Conservation (phyloP, 345 rosid genomes). For the Gossypium mustelinum region DNA sequence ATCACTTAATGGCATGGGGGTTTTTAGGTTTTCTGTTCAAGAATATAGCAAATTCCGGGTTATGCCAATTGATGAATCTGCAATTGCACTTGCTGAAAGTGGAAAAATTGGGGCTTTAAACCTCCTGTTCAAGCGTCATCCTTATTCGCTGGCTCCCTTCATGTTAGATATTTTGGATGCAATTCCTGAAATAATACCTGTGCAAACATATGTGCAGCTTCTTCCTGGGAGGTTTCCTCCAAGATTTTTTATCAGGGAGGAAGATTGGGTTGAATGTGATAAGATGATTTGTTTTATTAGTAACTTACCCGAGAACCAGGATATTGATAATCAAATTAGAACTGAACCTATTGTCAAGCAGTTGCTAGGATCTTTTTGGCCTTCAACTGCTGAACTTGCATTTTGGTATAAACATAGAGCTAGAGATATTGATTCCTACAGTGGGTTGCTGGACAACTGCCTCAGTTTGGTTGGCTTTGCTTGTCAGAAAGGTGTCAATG, state of each 20-base stretch:
- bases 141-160: conserved; percentile 67
- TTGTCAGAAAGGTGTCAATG: conserved; percentile 62
- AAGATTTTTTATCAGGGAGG: conserved; percentile 68
- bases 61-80: conserved; percentile 59
- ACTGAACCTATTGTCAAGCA: conserved; percentile 74
- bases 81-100: conserved; percentile 76
- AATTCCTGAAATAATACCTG: conserved; percentile 86
- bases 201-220: conserved; percentile 79
- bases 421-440: conserved; percentile 71
- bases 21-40: conserved; percentile 79
- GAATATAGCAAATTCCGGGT: conserved; percentile 80
- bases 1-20: conserved; percentile 45
- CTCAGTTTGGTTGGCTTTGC: conserved; percentile 71
- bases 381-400: conserved; percentile 61
- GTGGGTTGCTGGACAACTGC: conserved; percentile 90
- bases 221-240: conserved; percentile 88
- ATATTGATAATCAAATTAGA: conserved; percentile 43
- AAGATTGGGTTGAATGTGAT: conserved; percentile 97
- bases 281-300: conserved; percentile 57
- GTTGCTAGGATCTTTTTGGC: conserved; percentile 61
- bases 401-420: conserved; percentile 85
- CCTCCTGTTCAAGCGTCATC: conserved; percentile 92
- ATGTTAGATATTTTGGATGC: conserved; percentile 69
- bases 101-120: conserved; percentile 95
- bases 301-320: conserved; percentile 47